Conservation (phyloP, 2,329 filamentous ascomycete species). For the Aspergillus sp. region DNA sequence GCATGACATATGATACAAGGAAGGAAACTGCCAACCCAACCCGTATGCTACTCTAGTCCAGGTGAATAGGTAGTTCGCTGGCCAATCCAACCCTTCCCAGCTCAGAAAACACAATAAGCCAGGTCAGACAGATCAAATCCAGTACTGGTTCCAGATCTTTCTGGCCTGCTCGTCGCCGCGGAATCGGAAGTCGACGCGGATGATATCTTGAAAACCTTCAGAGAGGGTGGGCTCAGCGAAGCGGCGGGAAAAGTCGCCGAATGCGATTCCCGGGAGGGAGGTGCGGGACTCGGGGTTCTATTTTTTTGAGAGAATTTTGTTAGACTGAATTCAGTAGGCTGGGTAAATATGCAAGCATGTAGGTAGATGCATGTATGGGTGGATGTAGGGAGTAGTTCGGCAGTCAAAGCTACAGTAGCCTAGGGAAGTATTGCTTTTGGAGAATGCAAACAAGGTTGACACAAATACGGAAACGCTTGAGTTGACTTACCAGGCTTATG, state of each 20-base stretch:
- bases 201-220: conserved; percentile 84
- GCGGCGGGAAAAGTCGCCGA: conserved; percentile 70
- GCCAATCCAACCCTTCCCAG: neutral
- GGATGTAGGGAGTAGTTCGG: neutral
- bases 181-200: conserved; percentile 73
- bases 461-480: neutral
- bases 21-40: no score
- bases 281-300: conserved; percentile 76
- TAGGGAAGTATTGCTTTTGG: neutral
- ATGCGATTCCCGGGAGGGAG: conserved; percentile 75
- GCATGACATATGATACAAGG: neutral
- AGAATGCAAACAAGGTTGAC: neutral
- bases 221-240: conserved; percentile 69
- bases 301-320: neutral
- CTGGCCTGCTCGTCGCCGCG: conserved; percentile 68
- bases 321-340: neutral
- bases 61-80: no score
- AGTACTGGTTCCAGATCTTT: conserved; percentile 73
- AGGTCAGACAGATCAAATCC: conserved; percentile 47
- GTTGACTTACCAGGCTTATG: conserved; percentile 34
- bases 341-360: neutral
- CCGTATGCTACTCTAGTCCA: neutral
- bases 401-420: neutral
- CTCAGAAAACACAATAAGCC: neutral
- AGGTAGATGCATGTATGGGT: neutral